Evolutionary conservation across 2,329 filamentous ascomycete species (phyloP), one percentile per base, ranked within the genome.

Genomic region (Colletotrichum sp.): DNA sequence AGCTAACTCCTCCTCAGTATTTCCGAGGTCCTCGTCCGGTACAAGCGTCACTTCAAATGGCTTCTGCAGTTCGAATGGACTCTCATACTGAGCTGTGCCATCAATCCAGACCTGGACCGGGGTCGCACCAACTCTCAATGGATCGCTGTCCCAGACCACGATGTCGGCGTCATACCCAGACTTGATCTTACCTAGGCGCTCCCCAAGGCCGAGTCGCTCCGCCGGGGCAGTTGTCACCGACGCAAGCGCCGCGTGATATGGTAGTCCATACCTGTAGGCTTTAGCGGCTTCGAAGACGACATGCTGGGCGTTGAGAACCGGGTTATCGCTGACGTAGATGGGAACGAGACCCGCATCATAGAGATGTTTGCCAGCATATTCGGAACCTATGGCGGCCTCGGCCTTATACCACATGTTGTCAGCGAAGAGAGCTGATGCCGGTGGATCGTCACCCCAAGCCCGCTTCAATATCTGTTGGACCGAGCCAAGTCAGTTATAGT

Each of bases 341-440:
- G 92, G 88, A 0, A 91, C 93, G 32, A 94, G 86, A 25, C 91
- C 92, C 72, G 90, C 88, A 22, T 94, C 92, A 77, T 91, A 91
- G 0, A 94, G 87, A 5, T 91, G 87, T 80, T 93, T 94, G 27
- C 92, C 93, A 3, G 93, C 92, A 75, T 90, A 90, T 81, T 94
- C 91, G 8, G 91, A 93, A 1, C 89, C 93, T 7, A 90, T 85
- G 77, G 93, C 93, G 0, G 92, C 86, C 83, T 94, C 93, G 3
- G 90, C 87, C 83, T 94, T 94, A 87, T 94, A 94, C 82, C 90
- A 93, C 91, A 94, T 94, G 80, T 92, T 93, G 79, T 94, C 92
- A 6, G 93, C 92, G 79, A 94, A 94, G 11, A 94, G 85, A n/a
- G 90, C 93, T 19, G 87, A 89, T 3, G 88, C 90, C 12, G 89